Evolutionary conservation across 2,329 filamentous ascomycete genomes (phyloP).

Genomic region (Talaromyces albobiverticillius): DNA sequence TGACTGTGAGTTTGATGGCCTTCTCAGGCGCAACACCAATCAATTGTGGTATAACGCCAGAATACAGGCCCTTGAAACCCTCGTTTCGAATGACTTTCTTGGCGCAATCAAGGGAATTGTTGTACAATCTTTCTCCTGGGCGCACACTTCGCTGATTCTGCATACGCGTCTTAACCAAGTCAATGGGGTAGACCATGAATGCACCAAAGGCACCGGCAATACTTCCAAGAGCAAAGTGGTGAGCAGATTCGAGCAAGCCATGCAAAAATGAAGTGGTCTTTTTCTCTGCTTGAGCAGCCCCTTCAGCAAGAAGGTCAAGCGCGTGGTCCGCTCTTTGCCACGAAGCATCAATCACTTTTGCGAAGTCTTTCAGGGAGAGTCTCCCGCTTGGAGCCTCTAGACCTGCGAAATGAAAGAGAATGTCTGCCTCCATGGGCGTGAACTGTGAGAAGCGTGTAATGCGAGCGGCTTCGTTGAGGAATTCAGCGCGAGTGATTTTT

Average conservation of each 20-base stretch:
- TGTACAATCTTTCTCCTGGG: conserved; percentile 86
- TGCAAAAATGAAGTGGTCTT: conserved; percentile 57
- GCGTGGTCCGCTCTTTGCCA: conserved; percentile 64
- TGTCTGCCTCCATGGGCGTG: conserved; percentile 97
- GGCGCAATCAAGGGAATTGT: conserved; percentile 95
- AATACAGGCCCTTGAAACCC: conserved; percentile 85
- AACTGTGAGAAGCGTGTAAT: conserved; percentile 93
- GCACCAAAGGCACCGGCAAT: conserved; percentile 94
- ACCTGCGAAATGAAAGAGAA: conserved; percentile 96
- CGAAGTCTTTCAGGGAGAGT: conserved; percentile 78
- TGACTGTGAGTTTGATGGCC: conserved; percentile 98
- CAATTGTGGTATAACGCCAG: conserved; percentile 89
- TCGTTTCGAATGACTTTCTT: conserved; percentile 92
- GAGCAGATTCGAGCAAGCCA: conserved; percentile 69
- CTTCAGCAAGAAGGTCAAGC: conserved; percentile 50
- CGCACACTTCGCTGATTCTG: conserved; percentile 88
- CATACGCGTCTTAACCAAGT: conserved; percentile 96
- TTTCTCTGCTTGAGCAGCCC: conserved; percentile 50
- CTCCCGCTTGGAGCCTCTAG: conserved; percentile 85
- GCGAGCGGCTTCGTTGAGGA: conserved; percentile 87
- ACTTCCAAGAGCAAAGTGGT: conserved; percentile 88
- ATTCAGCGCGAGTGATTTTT: conserved; percentile 91
- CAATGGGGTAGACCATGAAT: conserved; percentile 99
- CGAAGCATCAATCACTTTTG: conserved; percentile 89
- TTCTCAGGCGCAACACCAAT: conserved; percentile 99